These are phyloP conservation scores for Exophiala spinifera DNA, from an alignment of 2,329 filamentous ascomycete genomes.

Conservation along the genomic window DNA sequence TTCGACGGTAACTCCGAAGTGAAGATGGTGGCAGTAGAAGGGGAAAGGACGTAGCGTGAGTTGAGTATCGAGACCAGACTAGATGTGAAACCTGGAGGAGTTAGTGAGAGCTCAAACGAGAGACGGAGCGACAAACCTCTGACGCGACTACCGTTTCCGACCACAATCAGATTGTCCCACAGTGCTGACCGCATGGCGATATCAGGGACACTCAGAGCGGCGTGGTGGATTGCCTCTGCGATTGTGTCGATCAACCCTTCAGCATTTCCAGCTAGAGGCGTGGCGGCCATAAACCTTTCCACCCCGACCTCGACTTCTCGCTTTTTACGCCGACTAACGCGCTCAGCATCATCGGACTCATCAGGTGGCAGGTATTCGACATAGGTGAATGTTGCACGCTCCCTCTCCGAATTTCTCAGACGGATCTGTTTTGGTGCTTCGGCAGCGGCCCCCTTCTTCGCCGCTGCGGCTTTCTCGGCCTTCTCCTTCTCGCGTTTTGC, in stretches of 20 bases:
- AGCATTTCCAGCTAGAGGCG: constrained; percentile 36
- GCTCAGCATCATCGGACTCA: constrained; percentile 48
- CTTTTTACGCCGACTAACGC: constrained; percentile 49
- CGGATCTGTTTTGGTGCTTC: constrained; percentile 48
- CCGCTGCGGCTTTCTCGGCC: constrained; percentile 49
- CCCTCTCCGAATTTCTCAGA: constrained; percentile 58
- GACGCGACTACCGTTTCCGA: constrained; percentile 76
- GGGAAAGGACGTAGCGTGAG: constrained; percentile 83
- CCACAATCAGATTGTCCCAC: constrained; percentile 89
- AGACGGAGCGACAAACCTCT: constrained; percentile 45
- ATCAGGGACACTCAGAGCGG: constrained; percentile 78
- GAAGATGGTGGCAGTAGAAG: constrained; percentile 91
- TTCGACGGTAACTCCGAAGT: constrained; percentile 94
- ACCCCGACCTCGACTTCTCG: constrained; percentile 60
- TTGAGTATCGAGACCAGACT: constrained; percentile 77
- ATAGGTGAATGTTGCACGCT: constrained; percentile 59
- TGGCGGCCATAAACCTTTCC: constrained; percentile 60
- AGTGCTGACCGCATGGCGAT: constrained; percentile 78
- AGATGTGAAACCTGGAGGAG: constrained; percentile 71
- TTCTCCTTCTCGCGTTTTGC: constrained; percentile 64
- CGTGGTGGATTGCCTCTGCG: constrained; percentile 76
- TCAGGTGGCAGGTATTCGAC: constrained; percentile 58
- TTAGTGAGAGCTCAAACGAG: constrained; percentile 41
- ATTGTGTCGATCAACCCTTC: constrained; percentile 77
- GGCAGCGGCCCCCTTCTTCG: constrained; percentile 51